phyloP scores from a whole-genome alignment of 441 rosid species.

The Pelargonium cotyledonis region DNA sequence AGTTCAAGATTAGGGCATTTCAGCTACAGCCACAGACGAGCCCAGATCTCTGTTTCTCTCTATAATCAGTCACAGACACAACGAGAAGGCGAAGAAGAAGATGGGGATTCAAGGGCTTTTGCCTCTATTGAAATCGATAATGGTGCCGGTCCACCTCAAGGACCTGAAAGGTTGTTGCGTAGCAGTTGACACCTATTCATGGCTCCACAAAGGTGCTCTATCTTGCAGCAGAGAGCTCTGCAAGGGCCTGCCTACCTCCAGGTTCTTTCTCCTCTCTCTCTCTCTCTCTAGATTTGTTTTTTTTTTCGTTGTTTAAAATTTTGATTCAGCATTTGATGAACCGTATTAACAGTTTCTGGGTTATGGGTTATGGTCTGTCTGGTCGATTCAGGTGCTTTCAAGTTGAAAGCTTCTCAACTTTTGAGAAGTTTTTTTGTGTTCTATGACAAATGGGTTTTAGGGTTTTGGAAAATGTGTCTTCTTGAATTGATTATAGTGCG shows the following conservation, averaged over 20 bases:
- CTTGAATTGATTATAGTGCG: background rate
- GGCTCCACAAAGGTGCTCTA: slow-evolving; percentile 91
- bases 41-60: too few relatives aligned
- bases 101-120: slow-evolving; percentile 94
- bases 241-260: slow-evolving; percentile 66
- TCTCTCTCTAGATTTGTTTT: background rate
- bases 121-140: slow-evolving; percentile 79
- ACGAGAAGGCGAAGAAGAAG: background rate
- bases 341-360: slow-evolving; percentile 8
- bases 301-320: background rate
- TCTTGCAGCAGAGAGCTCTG: slow-evolving; percentile 85
- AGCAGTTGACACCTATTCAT: slow-evolving; percentile 86
- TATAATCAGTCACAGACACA: too few relatives aligned
- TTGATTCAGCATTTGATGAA: slow-evolving; percentile 1
- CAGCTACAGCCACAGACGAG: too few relatives aligned
- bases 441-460: background rate
- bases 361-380: slow-evolving; percentile 15
- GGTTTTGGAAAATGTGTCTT: background rate
- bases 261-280: slow-evolving; percentile 28
- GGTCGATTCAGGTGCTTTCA: background rate
- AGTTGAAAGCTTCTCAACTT: background rate
- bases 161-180: slow-evolving; percentile 69
- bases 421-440: background rate
- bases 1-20: too few relatives aligned
- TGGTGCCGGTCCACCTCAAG: slow-evolving; percentile 65